Base-by-base conservation (phyloP, 1,139 yeast species). In the Kodamaea derodonti region DNA sequence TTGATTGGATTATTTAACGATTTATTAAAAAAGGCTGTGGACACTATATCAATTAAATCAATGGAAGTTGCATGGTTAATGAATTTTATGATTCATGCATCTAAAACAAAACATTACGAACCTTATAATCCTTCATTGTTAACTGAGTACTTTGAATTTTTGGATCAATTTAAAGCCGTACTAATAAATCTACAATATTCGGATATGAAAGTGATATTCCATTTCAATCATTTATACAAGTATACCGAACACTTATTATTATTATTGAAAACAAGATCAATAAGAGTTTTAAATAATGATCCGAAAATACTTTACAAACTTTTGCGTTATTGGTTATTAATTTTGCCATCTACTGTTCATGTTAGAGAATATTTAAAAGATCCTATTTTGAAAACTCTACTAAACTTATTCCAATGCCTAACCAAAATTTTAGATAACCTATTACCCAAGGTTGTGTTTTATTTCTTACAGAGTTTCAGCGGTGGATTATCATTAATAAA, bases 241-340 rank as follows among this genome's bases (percentile, higher is more conserved):
- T 46, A 38, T 27, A 27, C 38, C 11, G 4, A 20, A 6, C 27
- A 36, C 4, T 29, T 51, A 15, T 22, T 33, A 5, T 27, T 29
- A 1, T 40, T 42, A 26, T 11, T 45, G 9, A n/a, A 31, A 10
- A 13, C 22, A 7, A 20, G 31, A 13, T 14, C 35, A 12, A 29
- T 32, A n/a, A 30, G 30, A n/a, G 35, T 22, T 5, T 30, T 40
- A 30, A 38, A 42, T 16, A 20, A 25, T 13, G 43, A 45, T 25
- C 44, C 46, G 15, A 23, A 35, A 7, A 12, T 41, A 7, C 33
- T 56, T 13, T 59, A 54, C 37, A 39, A 41, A 14, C 29, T 56
- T 4, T 42, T 60, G 17, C 44, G 64, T 27, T 41, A 41, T n/a
- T 60, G 63, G 60, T 38, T 56, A 18, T 40, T 52, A 4, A 56